Percentiles rank a stretch among this genome's conserved stretches.
Evolutionary conservation across 1,284 basidiomycete species (phyloP).

Genomic region (Sphagnurus paluster): DNA sequence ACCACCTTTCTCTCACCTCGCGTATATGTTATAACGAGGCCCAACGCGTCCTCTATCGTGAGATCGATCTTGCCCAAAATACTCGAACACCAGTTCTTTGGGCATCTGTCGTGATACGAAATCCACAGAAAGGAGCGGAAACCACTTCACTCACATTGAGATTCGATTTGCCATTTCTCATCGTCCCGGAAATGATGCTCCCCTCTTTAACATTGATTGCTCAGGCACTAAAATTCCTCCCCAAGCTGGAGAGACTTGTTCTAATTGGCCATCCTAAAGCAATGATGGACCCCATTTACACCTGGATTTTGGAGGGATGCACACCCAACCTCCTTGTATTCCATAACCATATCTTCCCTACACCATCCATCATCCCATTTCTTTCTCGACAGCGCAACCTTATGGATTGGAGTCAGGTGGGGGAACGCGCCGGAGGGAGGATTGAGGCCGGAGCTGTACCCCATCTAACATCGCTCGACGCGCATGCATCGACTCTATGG

Average conservation of each 20-base stretch:
- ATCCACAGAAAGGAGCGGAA: constrained; percentile 13
- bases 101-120: constrained; percentile 19
- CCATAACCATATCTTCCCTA: constrained; percentile 20
- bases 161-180: constrained; percentile 22
- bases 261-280: constrained; percentile 20
- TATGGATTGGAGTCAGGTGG: constrained; percentile 19
- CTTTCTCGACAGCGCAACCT: constrained; percentile 16
- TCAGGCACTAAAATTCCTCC: constrained; percentile 16
- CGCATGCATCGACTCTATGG: constrained; percentile 12
- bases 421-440: constrained; percentile 1
- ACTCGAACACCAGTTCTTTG: constrained; percentile 17
- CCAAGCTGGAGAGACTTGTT: constrained; percentile 15
- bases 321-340: constrained; percentile 15
- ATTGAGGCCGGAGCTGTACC: constrained; percentile 13
- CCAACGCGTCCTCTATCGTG: constrained; percentile 19
- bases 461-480: constrained; percentile 15
- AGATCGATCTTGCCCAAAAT: constrained; percentile 18
- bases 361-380: constrained; percentile 17
- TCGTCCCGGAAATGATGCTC: constrained; percentile 20
- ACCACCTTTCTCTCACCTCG: constrained; percentile 17
- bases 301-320: constrained; percentile 24
- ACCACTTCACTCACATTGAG: constrained; percentile 18
- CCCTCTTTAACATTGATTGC: constrained; percentile 17
- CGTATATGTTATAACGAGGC: constrained; percentile 19
- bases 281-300: constrained; percentile 24